These are phyloP conservation scores for Funneliformis geosporum DNA, from an alignment of 192 early-diverging fungal species.

Conservation along the genomic window DNA sequence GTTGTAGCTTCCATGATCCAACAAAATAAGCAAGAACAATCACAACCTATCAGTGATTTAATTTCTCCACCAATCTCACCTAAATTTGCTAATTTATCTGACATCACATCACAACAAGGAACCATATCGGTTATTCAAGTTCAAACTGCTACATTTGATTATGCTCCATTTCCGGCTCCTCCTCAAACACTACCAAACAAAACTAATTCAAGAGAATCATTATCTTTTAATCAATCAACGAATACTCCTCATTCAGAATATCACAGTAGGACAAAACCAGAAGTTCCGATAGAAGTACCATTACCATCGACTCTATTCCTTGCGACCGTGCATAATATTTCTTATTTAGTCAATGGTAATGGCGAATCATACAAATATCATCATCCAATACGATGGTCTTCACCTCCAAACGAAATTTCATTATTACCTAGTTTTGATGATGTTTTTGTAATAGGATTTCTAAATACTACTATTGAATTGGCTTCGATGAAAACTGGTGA, in stretches of 20 bases:
- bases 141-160: neutral
- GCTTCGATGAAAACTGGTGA: slow-evolving; percentile 12
- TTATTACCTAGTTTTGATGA: slow-evolving; percentile 13
- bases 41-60: neutral
- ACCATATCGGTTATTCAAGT: neutral
- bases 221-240: neutral
- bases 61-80: slow-evolving; percentile 6
- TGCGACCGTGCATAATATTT: neutral
- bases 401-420: neutral
- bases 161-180: neutral
- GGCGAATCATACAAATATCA: slow-evolving; percentile 2
- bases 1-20: too few species aligned
- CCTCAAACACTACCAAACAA: neutral
- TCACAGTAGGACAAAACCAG: neutral
- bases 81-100: neutral
- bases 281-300: neutral
- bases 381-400: slow-evolving; percentile 6
- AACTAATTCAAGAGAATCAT: neutral
- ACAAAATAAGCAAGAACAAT: neutral
- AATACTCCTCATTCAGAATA: neutral
- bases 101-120: neutral
- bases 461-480: neutral
- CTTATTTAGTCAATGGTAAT: neutral
- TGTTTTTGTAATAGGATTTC: neutral
- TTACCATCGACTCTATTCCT: neutral